Evolutionary conservation across 345 rosid genomes (phyloP).

Genomic region (Melaleuca quinquenervia): DNA sequence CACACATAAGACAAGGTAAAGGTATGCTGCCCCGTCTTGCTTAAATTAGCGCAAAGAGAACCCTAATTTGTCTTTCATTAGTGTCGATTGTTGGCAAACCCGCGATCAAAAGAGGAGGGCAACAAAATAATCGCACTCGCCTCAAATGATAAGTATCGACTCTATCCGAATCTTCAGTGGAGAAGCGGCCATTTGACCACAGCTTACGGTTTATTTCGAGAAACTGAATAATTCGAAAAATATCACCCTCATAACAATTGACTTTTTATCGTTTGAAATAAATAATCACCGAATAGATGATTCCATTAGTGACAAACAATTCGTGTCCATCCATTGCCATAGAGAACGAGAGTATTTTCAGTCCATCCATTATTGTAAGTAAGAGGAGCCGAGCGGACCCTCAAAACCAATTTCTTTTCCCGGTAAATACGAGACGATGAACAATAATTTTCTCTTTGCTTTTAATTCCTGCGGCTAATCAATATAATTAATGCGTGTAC

Average conservation of each 20-base stretch:
- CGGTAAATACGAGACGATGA: neutral
- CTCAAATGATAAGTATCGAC: neutral
- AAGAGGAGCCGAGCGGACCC: fast-evolving
- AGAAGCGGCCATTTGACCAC: neutral
- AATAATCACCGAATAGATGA: neutral
- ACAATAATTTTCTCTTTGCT: neutral
- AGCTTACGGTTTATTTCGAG: neutral
- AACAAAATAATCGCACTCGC: neutral
- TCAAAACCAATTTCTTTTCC: neutral
- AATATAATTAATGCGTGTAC: neutral
- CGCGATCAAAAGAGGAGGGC: neutral
- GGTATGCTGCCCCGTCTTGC: neutral
- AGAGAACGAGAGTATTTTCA: fast-evolving
- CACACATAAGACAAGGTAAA: neutral
- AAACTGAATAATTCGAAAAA: neutral
- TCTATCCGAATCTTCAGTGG: neutral
- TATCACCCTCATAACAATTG: fast-evolving
- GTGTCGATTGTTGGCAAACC: neutral
- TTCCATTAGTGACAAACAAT: neutral
- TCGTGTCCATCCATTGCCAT: neutral
- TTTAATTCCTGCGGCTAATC: no score
- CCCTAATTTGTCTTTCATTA: neutral
- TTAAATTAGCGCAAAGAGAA: neutral
- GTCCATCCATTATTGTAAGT: fast-evolving
- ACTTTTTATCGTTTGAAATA: no score